Percentiles rank a stretch among this genome's conserved stretches.
These are phyloP conservation scores for Fusarium coffeatum DNA, from an alignment of 2,329 filamentous ascomycete species.

Conservation along the genomic window DNA sequence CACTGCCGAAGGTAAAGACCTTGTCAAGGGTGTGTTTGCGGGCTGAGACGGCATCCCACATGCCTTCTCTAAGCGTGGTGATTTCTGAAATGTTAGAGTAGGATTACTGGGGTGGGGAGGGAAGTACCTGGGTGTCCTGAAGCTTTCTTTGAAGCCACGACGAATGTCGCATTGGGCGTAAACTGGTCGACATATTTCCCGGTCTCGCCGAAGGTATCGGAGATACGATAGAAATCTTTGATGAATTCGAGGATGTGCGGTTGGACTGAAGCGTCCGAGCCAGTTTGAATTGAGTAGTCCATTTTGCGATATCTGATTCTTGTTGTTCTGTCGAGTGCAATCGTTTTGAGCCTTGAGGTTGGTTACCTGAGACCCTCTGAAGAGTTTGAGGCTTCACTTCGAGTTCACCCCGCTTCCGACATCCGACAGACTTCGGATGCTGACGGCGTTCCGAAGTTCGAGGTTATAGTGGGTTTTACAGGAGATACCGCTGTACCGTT, in stretches of 20 bases:
- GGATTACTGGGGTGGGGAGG: no score
- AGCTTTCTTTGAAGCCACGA: constrained; percentile 30
- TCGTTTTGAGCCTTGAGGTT: neutral
- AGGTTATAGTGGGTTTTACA: neutral
- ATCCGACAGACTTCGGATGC: constrained; percentile 26
- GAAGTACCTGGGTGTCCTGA: constrained; percentile 19
- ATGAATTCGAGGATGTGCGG: constrained; percentile 31
- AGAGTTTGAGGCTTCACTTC: no score
- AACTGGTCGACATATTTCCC: constrained; percentile 33
- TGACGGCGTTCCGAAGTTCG: neutral
- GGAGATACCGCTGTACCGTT: neutral
- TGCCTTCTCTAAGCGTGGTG: constrained; percentile 24
- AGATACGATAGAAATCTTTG: constrained; percentile 22
- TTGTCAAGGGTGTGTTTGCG: constrained; percentile 33
- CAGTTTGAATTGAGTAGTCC: constrained; percentile 30
- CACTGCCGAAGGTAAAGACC: constrained; percentile 26
- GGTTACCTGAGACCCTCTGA: no score
- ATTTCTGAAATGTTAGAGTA: constrained; percentile 25
- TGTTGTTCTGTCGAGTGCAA: neutral
- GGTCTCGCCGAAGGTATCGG: constrained; percentile 33
- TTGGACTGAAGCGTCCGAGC: constrained; percentile 24
- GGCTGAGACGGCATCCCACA: constrained; percentile 37
- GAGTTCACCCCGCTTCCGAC: constrained; percentile 28
- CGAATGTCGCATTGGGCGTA: constrained; percentile 26
- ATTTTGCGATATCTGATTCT: constrained; percentile 4